phyloP scores from a whole-genome alignment of 768 basidiomycete species.

The Calocera viscosa region DNA sequence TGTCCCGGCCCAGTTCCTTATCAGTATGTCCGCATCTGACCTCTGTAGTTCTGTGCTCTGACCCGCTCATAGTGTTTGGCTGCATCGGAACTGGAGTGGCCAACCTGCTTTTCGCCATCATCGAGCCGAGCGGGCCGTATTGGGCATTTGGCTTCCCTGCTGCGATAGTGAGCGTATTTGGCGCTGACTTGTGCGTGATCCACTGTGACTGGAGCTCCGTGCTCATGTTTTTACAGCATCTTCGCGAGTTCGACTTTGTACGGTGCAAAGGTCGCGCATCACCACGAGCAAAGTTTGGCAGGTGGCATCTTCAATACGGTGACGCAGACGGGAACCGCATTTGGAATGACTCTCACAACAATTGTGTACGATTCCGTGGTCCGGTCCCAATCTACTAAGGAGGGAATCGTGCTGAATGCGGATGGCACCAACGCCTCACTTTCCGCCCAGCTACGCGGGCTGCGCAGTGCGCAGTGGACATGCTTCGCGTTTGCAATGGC shows the following conservation, averaged over 20 bases:
- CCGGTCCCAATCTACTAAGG: constrained; percentile 22
- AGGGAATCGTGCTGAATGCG: constrained; percentile 25
- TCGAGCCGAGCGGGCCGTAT: constrained; percentile 43
- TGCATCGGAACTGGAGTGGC: constrained; percentile 46
- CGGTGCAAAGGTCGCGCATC: constrained; percentile 50
- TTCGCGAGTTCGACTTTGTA: constrained; percentile 46
- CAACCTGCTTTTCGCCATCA: constrained; percentile 54
- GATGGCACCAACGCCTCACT: constrained; percentile 25
- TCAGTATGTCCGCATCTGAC: constrained; percentile 34
- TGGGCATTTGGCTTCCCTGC: constrained; percentile 71
- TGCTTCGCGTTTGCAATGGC: constrained; percentile 48
- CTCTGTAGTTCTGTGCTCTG: not conserved
- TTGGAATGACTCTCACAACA: constrained; percentile 65
- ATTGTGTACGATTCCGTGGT: constrained; percentile 55
- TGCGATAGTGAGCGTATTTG: constrained; percentile 50
- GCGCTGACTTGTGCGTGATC: constrained; percentile 47
- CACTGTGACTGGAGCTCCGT: not conserved
- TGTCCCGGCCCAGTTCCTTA: constrained; percentile 43
- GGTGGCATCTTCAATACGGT: constrained; percentile 71
- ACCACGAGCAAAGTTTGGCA: constrained; percentile 61
- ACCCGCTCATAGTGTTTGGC: constrained; percentile 35
- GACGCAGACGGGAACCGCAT: constrained; percentile 59
- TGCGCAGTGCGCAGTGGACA: constrained; percentile 54
- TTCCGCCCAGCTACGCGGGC: constrained; percentile 37
- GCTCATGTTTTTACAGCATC: not conserved